A percentile compares a stretch with the other conserved stretches of the same genome.
phyloP scores from a whole-genome alignment of 768 basidiomycete species.

The Chalciporus piperatus region DNA sequence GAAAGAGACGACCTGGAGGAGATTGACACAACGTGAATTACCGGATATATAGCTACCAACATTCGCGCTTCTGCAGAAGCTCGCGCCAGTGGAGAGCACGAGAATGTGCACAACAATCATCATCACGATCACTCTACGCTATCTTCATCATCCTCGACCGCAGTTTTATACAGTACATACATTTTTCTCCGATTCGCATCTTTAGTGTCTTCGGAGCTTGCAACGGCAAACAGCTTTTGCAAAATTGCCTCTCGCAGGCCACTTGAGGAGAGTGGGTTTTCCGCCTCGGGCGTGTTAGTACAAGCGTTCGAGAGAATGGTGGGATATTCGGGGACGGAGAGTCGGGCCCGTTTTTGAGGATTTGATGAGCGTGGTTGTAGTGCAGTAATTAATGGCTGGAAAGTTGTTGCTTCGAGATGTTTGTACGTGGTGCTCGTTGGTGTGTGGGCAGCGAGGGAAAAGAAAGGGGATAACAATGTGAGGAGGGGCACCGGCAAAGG shows the following conservation, averaged over 20 bases:
- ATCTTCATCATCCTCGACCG: conserved; percentile 45
- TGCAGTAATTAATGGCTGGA: conserved; percentile 65
- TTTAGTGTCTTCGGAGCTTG: conserved; percentile 69
- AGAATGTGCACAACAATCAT: background rate
- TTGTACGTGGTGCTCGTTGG: conserved; percentile 62
- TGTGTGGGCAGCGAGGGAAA: conserved; percentile 67
- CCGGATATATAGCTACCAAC: conserved; percentile 55
- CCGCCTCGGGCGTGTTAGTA: conserved; percentile 37
- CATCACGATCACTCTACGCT: conserved; percentile 15
- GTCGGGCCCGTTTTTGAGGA: conserved; percentile 46
- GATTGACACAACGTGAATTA: conserved; percentile 78
- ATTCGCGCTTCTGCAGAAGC: background rate
- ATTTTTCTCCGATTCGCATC: conserved; percentile 81
- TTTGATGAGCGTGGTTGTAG: conserved; percentile 41
- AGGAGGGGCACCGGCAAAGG: conserved; percentile 47
- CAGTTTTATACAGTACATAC: conserved; percentile 76
- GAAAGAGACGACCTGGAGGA: conserved; percentile 87
- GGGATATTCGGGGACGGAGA: conserved; percentile 35
- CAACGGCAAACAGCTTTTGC: conserved; percentile 65
- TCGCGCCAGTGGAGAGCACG: background rate
- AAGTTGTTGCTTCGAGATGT: conserved; percentile 65
- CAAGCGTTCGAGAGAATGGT: conserved; percentile 54
- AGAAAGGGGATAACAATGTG: conserved; percentile 65
- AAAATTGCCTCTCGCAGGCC: conserved; percentile 56
- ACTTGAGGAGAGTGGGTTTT: conserved; percentile 34